Base-by-base conservation (phyloP, 2,329 filamentous ascomycete genomes). In the Phyllosticta paracitricarpa region DNA sequence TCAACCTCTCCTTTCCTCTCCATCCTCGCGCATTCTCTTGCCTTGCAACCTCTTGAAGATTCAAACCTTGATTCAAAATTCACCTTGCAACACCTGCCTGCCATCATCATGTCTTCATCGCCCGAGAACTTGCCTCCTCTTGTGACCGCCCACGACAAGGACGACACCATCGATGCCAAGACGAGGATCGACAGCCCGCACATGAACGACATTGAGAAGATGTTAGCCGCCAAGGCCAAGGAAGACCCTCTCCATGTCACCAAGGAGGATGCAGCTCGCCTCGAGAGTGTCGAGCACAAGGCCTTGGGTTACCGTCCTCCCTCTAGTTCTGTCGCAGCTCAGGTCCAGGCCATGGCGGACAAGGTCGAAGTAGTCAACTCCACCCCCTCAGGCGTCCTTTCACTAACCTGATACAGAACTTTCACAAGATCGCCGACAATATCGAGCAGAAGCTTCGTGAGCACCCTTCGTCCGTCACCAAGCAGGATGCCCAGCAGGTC, bases 401-500 rank as follows among this genome's bases (percentile, higher is more conserved):
- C 14, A 14, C 54, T 61, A 12, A 61, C 35, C 22, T 24, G 25
- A 57, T 33, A 22, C 25, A 61, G 55, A 48, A 54, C 28, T 54
- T 61, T 17, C 54, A 54, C 24, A 54, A 54, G 22, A 17, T 26
- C 3, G 33, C 28, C 26, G 56, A 55, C 3, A 25, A n/a, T 24
- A 48, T 53, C 25, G 25, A 62, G 56, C 35, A 65, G 17, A 71
- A 72, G 65, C 62, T 72, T 48, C 61, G 65, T 28, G 64, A 63
- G 3, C 61, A 70, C 17, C 66, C 70, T 9, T 61, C 62, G 54
- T 67, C 63, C 63, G 68, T 73, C 63, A 72, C 68, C 17, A 62
- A 66, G 12, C 70, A 70, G 33, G 71, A 73, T 59, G 69, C 68
- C 64, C 70, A 66, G 24, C 64, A 66, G 33, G 66, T 73, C 35